phyloP scores from a whole-genome alignment of 352 stramenopile species.

The Globisporangium rhizosaccharum region DNA sequence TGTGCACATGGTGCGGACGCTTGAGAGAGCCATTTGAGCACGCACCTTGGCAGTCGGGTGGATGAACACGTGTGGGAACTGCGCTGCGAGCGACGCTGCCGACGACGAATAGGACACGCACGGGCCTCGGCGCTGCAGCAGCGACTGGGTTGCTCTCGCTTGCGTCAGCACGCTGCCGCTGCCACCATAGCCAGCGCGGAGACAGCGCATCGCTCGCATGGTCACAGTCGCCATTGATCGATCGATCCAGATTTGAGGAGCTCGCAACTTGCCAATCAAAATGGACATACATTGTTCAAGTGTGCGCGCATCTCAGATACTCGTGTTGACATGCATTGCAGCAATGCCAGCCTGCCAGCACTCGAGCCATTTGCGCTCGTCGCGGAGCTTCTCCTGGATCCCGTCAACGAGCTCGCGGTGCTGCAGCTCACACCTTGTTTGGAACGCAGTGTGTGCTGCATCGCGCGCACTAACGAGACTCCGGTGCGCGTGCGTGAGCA shows the following conservation, averaged over 20 bases:
- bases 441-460: constrained; percentile 30
- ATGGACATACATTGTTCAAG: neutral
- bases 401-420: constrained; percentile 13
- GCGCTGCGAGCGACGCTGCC: constrained; percentile 1
- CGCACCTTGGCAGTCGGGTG: constrained; percentile 40
- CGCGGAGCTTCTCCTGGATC: constrained; percentile 39
- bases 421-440: constrained; percentile 18
- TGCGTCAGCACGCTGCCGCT: neutral
- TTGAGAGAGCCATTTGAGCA: neutral
- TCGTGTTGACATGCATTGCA: constrained; percentile 14
- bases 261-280: neutral
- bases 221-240: no score
- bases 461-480: constrained; percentile 44
- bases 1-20: neutral
- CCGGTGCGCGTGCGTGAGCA: constrained; percentile 60
- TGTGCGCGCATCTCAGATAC: neutral
- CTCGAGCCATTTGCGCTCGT: constrained; percentile 50
- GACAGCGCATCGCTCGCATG: neutral
- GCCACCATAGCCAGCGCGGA: neutral
- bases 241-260: no score
- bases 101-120: neutral
- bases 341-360: constrained; percentile 45
- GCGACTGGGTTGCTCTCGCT: neutral
- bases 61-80: constrained; percentile 25
- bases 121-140: neutral